These are phyloP conservation scores for Russula sp. DNA, from an alignment of 768 basidiomycete species.

Conservation along the genomic window DNA sequence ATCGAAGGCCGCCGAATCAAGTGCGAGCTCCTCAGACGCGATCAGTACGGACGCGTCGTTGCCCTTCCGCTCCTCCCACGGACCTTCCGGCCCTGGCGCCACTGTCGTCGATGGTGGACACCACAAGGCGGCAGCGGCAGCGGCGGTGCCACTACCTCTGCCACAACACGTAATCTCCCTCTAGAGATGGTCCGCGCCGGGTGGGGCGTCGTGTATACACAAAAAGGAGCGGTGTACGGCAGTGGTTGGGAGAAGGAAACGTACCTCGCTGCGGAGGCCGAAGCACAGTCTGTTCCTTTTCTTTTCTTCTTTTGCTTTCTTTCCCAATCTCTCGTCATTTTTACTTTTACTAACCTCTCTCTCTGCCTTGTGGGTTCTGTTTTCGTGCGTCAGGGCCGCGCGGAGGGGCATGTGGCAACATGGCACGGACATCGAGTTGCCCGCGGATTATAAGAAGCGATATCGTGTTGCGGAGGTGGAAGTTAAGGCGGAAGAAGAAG, in stretches of 20 bases:
- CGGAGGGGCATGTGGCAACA: constrained; percentile 45
- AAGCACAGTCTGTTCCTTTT: constrained; percentile 56
- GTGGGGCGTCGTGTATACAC: constrained; percentile 71
- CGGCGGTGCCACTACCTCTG: not conserved
- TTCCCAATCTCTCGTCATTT: not conserved
- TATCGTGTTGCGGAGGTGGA: constrained; percentile 11
- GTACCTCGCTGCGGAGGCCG: constrained; percentile 58
- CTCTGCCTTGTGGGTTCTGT: no score
- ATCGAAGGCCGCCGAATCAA: constrained; percentile 60
- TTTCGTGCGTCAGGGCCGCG: constrained; percentile 9
- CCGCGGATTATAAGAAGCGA: constrained; percentile 46
- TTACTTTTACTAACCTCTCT: no score
- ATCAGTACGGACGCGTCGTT: constrained; percentile 84
- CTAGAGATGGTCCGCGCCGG: constrained; percentile 79
- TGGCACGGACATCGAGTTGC: constrained; percentile 38
- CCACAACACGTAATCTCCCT: constrained; percentile 38
- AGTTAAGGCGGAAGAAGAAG: not conserved
- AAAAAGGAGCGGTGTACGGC: constrained; percentile 79
- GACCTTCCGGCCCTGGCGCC: constrained; percentile 27
- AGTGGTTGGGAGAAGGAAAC: constrained; percentile 63
- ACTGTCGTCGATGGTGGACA: constrained; percentile 49
- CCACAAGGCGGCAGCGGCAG: constrained; percentile 38
- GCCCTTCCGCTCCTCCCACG: constrained; percentile 58
- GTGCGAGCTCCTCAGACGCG: constrained; percentile 69
- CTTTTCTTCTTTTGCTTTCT: not conserved